Base-by-base conservation (phyloP, 371 early-diverging fungal species). In the Mucor lusitanicus region DNA sequence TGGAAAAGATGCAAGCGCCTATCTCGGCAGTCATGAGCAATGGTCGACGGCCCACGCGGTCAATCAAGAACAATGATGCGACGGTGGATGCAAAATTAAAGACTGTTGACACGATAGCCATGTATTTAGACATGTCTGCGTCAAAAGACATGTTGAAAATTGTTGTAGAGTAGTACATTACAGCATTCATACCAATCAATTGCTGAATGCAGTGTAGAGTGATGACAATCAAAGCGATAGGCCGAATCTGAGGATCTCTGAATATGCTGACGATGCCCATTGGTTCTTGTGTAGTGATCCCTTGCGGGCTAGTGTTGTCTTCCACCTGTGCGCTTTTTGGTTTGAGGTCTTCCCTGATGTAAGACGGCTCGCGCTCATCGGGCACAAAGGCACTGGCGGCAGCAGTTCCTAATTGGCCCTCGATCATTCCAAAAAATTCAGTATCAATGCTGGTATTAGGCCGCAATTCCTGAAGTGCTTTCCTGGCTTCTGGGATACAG, bases 121-220 rank as follows among this genome's bases (percentile, higher is more conserved):
- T 81, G 71, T 39, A 86, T 72, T 55, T 88, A 76, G 72, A 88
- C 33, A 74, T 67, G 69, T 73, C 78, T 71, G 63, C 72, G 73
- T 75, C 66, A 46, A 75, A 75, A 3, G 68, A 69, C 13, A 85
- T 56, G 76, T 85, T 25, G 77, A 84, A 54, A 79, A 89, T 63
- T 82, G 87, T 76, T 1, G 91, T 88, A 17, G 93, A 94, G 72
- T 91, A 95, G 69, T 90, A 86, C 67, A 90, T 79, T 55, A 92
- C 85, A 46, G 90, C 93, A 68, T 95, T 94, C 79, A 96, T 94
- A 23, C 95, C 95, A 12, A 89, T 84, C 15, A 92, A 76, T 77
- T 95, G 95, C n/a, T 96, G 97, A 27, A 75, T 65, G 3, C 72
- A 72, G 59, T 86, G 84, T 21, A 85, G 59, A 15, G 71, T 25